phyloP scores from a whole-genome alignment of 306 rosid genomes.

The Fragaria nilgerrensis region DNA sequence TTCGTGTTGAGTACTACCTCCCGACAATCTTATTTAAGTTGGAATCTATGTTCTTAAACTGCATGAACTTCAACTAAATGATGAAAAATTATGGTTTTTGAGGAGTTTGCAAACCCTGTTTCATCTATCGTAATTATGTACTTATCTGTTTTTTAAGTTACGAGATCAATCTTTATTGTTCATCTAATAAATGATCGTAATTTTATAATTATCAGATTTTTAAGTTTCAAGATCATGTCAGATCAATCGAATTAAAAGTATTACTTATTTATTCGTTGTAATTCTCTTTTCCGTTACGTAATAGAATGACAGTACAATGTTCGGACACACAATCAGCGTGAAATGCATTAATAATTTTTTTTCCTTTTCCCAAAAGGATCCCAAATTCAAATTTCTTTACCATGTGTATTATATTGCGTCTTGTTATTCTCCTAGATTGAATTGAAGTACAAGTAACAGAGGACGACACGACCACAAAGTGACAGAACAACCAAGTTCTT shows the following conservation, averaged over 20 bases:
- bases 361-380: too few species aligned
- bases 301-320: background rate
- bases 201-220: accelerated
- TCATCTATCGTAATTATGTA: background rate
- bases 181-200: too few species aligned
- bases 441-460: background rate
- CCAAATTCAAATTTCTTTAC: too few species aligned
- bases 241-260: background rate
- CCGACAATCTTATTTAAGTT: background rate
- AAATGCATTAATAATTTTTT: too few species aligned
- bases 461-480: background rate
- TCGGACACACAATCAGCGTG: background rate
- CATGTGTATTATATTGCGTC: background rate
- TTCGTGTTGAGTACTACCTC: background rate
- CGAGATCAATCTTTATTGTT: background rate
- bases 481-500: background rate
- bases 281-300: background rate
- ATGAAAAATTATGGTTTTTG: background rate
- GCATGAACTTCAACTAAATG: background rate
- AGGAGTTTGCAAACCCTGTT: background rate
- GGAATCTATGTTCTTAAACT: background rate
- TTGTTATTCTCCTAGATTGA: background rate
- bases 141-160: background rate
- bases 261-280: background rate
- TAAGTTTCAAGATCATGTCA: background rate